A percentile compares a stretch with the other conserved stretches of the same genome.
These are phyloP conservation scores for Leccinellum rugosiceps DNA, from an alignment of 768 basidiomycete genomes.

Conservation along the genomic window DNA sequence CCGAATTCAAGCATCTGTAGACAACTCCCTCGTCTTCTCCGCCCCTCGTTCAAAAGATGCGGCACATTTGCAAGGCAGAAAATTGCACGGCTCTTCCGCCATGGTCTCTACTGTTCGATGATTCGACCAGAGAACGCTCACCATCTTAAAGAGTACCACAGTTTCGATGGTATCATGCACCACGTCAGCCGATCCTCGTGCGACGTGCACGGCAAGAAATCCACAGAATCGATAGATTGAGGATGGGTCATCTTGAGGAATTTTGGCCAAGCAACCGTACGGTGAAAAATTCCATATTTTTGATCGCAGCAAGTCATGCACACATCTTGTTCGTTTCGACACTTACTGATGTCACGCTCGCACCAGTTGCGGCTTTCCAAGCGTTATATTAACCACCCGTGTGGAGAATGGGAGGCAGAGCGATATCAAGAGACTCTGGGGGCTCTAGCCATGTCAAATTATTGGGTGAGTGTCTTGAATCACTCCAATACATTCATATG, in stretches of 20 bases:
- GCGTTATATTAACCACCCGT: constrained; percentile 12
- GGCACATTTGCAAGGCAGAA: too few species aligned
- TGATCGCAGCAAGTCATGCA: constrained; percentile 21
- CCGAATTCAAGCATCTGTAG: too few species aligned
- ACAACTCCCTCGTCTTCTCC: too few species aligned
- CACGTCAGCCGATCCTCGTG: neutral
- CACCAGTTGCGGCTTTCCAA: constrained; percentile 13
- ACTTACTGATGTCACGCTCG: constrained; percentile 22
- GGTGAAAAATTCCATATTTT: constrained; percentile 27
- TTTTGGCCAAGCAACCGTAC: constrained; percentile 15
- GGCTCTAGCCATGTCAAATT: constrained; percentile 13
- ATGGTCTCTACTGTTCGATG: too few species aligned
- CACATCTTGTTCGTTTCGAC: constrained; percentile 17
- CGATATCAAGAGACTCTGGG: neutral
- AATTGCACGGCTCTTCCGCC: too few species aligned
- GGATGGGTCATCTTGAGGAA: constrained; percentile 2
- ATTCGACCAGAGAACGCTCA: neutral
- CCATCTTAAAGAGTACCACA: constrained; percentile 11
- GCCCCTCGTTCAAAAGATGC: too few species aligned
- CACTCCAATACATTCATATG: constrained; percentile 26
- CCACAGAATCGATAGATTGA: constrained; percentile 2
- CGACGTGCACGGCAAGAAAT: neutral
- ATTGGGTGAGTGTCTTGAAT: constrained; percentile 31
- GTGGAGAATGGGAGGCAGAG: neutral
- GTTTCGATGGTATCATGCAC: neutral